Evolutionary conservation across 768 basidiomycete species (phyloP), one percentile per base, ranked within the genome.

Genomic region (Psilocybe cubensis): DNA sequence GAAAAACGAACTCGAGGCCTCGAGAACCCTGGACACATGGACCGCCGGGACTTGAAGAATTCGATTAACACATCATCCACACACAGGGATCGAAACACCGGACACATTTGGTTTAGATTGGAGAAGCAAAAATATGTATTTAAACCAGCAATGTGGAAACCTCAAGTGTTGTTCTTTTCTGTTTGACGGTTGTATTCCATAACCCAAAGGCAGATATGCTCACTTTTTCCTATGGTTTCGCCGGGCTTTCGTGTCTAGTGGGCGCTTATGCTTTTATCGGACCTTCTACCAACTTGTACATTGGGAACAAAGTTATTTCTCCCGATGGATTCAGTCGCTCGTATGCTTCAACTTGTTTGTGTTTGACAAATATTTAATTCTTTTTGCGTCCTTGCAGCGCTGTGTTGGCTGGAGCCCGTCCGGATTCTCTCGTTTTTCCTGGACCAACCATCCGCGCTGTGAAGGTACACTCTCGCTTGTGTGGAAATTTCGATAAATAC

Each of bases 301-400:
- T 84, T 35, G 66, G 68, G 6, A 84, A 84, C 68, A 72, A 71
- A 52, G 57, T 67, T 12, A 79, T 85, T 53, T 63, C 76, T 7
- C 84, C 84, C 0, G 84, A 85, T 70, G 84, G 84, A 21, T 83
- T 76, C 60, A 61, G 49, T 64, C 72, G 82, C 11, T 57, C 59
- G 60, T 65, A 45, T 10, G 68, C 54, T 3, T n/a, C 47, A 21
- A 10, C 8, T 44, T 43, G 7, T 20, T 12, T 9, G 7, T 5
- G 10, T 10, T 3, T 12, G 20, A 5, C 44, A 14, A 21, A 14
- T 35, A 8, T 1, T 51, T n/a, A 20, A 43, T 42, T 23, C 3
- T 7, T 48, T 35, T 33, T 27, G 18, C 7, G n/a, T n/a, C n/a
- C 41, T 12, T 25, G 10, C 14, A 70, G 69, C 7, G 63, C 67